These are phyloP conservation scores for Saraca asoca DNA, from an alignment of 331 rosid species.

Conservation along the genomic window DNA sequence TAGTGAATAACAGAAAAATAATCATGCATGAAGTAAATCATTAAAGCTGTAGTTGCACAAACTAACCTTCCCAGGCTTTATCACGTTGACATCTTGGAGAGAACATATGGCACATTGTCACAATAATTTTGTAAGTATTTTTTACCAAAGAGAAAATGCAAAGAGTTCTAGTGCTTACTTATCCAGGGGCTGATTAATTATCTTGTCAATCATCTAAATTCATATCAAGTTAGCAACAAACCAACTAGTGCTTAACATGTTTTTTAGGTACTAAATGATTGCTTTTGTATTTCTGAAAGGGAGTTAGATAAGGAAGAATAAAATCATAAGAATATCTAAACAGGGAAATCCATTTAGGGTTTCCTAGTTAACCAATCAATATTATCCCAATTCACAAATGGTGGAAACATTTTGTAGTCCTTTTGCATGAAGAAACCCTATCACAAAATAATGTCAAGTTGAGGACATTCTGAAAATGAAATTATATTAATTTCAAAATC, in stretches of 20 bases:
- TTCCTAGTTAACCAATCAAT: conserved; percentile 83
- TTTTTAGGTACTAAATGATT: neutral
- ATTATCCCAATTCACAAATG: conserved; percentile 89
- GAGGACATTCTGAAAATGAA: neutral
- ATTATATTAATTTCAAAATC: conserved; percentile 12
- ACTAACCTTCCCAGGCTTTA: conserved; percentile 90
- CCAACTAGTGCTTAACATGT: conserved; percentile 10
- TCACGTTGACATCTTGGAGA: conserved; percentile 69
- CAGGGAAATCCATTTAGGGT: conserved; percentile 97
- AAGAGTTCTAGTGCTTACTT: neutral
- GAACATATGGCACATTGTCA: conserved; percentile 89
- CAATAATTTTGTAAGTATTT: conserved; percentile 32
- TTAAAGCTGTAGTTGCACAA: conserved; percentile 16
- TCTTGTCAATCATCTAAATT: neutral
- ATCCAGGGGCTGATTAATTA: neutral
- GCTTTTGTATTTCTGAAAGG: neutral
- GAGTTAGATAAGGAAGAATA: conserved; percentile 18
- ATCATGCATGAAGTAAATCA: conserved; percentile 19
- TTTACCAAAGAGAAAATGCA: conserved; percentile 18
- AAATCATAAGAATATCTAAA: conserved; percentile 65
- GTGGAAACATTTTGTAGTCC: conserved; percentile 99
- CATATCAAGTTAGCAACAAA: conserved; percentile 4
- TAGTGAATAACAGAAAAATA: neutral
- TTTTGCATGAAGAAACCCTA: too few species aligned
- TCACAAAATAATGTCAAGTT: conserved; percentile 34